Base-by-base conservation (phyloP, 305 asterid genomes). In the Petunia hybrid region DNA sequence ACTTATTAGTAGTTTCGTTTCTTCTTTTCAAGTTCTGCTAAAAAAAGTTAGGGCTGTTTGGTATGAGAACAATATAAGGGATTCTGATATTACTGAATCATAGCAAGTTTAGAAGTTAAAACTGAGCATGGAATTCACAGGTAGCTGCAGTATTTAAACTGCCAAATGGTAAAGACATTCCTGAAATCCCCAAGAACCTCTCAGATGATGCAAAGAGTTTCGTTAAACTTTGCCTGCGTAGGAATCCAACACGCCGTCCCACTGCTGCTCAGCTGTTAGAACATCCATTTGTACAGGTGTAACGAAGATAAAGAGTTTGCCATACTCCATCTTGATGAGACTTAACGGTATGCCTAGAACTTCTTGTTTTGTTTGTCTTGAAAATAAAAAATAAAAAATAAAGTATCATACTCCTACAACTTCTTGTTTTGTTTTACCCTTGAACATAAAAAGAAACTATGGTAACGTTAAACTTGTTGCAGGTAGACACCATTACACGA, bases 61-160 rank as follows among this genome's bases (percentile, higher is more conserved):
- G 7, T 22, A 22, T 22, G 35, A 62, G 39, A 6, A 22, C 31
- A 22, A 62, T 62, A 35, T 9, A 31, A 62, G 31, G 42, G 66
- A 45, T 22, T 38, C 43, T 48, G 39, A 69, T 45, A 51, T 39
- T 6, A 12, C 45, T 64, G 68, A 45, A 77, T 62, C 80, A 75
- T 66, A 39, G 51, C 65, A 31, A 13, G 36, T 48, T 80, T 51
- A 73, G 31, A 63, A 31, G 41, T 10, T 4, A 64, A 61, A 31
- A 81, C 56, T 63, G 70, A 70, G 71, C 41, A 59, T 78, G 45
- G 46, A 51, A 79, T 78, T 51, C 57, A 84, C 93, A 95, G 98
- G 97, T 90, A 75, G 98, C 96, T 79, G 97, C 97, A 56, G 89
- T 94, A 84, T 95, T 95, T 83, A 92, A 95, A 86, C 93, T 90